A percentile compares a stretch with the other conserved stretches of the same genome.
Evolutionary conservation across 495 filamentous ascomycete species (phyloP).

Genomic region (Neurospora sp.): DNA sequence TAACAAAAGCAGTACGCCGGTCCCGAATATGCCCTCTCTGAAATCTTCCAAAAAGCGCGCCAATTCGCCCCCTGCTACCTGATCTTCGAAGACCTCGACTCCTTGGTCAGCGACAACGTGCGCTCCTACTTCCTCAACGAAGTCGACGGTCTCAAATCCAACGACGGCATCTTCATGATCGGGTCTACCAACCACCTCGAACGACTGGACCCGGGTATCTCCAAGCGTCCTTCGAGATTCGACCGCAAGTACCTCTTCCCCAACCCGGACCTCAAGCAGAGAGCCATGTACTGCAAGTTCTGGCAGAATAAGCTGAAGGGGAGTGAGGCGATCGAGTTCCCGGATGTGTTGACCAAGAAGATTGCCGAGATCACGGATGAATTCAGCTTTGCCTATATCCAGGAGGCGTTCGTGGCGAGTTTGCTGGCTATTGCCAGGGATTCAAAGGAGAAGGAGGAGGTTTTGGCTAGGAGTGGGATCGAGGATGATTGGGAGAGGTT

Average conservation of each 20-base stretch:
- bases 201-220: conserved; percentile 49
- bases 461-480: neutral
- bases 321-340: conserved; percentile 47
- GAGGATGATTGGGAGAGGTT: conserved; percentile 14
- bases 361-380: conserved; percentile 49
- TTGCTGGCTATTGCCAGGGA: conserved; percentile 40
- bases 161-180: conserved; percentile 58
- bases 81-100: conserved; percentile 60
- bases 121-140: conserved; percentile 63
- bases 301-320: conserved; percentile 47
- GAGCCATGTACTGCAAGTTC: conserved; percentile 46
- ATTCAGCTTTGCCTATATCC: conserved; percentile 57
- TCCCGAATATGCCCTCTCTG: conserved; percentile 33
- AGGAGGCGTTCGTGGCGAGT: conserved; percentile 54
- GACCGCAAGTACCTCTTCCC: conserved; percentile 56
- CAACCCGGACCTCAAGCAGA: conserved; percentile 41
- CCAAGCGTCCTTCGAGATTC: conserved; percentile 54
- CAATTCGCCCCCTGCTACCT: conserved; percentile 41
- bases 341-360: conserved; percentile 37
- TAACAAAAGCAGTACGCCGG: conserved; percentile 20
- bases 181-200: conserved; percentile 55
- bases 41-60: conserved; percentile 43
- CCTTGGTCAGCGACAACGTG: conserved; percentile 41
- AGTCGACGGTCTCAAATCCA: conserved; percentile 56
- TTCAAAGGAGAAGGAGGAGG: conserved; percentile 3